Base-by-base conservation (phyloP, 345 rosid genomes). In the Rubroshorea leprosula region DNA sequence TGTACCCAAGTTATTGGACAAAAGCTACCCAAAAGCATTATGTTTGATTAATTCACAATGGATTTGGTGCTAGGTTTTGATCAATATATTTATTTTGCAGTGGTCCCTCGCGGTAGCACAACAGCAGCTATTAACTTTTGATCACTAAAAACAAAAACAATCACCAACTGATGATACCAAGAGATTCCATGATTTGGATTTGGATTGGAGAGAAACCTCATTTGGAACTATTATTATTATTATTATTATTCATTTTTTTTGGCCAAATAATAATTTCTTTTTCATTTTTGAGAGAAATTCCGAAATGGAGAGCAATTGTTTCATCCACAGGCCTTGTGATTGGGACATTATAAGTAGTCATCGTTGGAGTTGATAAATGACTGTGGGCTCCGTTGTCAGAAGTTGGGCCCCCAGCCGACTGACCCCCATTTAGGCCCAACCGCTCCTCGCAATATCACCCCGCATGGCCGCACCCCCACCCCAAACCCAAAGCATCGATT, bases 291-390 rank as follows among this genome's bases (percentile, higher is more conserved):
- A n/a, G n/a, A n/a, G n/a, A n/a, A n/a, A n/a, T n/a, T n/a, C n/a
- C n/a, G n/a, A n/a, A n/a, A n/a, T n/a, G n/a, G n/a, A n/a, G n/a
- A n/a, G n/a, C n/a, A n/a, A n/a, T n/a, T n/a, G n/a, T n/a, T n/a
- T n/a, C n/a, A n/a, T n/a, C n/a, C n/a, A n/a, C 21, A 72, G 74
- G 66, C 70, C 66, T 41, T 23, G 15, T 55, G 55, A 66, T 62
- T 23, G 56, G 66, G 43, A 25, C 18, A 23, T 12, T 6, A 27
- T n/a, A 31, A 46, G 22, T 22, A 47, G 66, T 67, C 67, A 11
- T 14, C 11, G 20, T 54, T 58, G 9, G 43, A 50, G 69, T 55
- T 35, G 68, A 63, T 66, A 23, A 51, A 49, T 14, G 21, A 20
- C 21, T 5, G 39, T 15, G 73, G 69, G 9, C 58, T 10, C 41